Conservation (phyloP, 768 basidiomycete species). For the Calocybe cyanea region DNA sequence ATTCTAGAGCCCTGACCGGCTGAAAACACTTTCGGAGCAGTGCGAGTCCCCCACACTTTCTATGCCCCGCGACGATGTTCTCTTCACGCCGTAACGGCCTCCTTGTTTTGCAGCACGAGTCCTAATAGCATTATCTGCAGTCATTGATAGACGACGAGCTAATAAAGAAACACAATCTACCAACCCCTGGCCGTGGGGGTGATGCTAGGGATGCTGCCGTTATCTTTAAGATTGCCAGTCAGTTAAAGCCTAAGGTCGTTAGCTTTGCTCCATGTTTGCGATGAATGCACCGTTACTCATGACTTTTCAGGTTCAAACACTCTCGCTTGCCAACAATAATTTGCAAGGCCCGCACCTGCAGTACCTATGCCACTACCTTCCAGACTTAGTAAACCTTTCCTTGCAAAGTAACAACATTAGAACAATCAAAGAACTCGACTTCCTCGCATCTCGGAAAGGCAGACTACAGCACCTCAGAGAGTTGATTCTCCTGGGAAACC, state of each 20-base stretch:
- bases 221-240: constrained; percentile 82
- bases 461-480: constrained; percentile 66
- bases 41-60: constrained; percentile 12
- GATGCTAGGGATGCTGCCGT: constrained; percentile 68
- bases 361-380: constrained; percentile 69
- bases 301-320: constrained; percentile 56
- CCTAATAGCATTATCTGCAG: constrained; percentile 35
- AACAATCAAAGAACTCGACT: constrained; percentile 67
- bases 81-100: constrained; percentile 18
- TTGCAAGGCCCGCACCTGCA: constrained; percentile 54
- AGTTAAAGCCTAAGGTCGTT: constrained; percentile 69
- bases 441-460: constrained; percentile 54
- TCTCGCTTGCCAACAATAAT: constrained; percentile 82
- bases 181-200: constrained; percentile 69
- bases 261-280: constrained; percentile 1
- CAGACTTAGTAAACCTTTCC: constrained; percentile 75
- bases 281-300: constrained; percentile 6
- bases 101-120: constrained; percentile 16
- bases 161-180: constrained; percentile 66
- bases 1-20: constrained; percentile 15
- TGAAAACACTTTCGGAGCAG: constrained; percentile 19
- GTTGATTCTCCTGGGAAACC: constrained; percentile 73
- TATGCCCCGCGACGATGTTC: constrained; percentile 12
- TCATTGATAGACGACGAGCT: constrained; percentile 75
- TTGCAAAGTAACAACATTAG: constrained; percentile 73